Percentiles rank a stretch among this genome's conserved stretches.
Evolutionary conservation across 495 filamentous ascomycete species (phyloP).

Genomic region (Tuber microsphaerosporum): DNA sequence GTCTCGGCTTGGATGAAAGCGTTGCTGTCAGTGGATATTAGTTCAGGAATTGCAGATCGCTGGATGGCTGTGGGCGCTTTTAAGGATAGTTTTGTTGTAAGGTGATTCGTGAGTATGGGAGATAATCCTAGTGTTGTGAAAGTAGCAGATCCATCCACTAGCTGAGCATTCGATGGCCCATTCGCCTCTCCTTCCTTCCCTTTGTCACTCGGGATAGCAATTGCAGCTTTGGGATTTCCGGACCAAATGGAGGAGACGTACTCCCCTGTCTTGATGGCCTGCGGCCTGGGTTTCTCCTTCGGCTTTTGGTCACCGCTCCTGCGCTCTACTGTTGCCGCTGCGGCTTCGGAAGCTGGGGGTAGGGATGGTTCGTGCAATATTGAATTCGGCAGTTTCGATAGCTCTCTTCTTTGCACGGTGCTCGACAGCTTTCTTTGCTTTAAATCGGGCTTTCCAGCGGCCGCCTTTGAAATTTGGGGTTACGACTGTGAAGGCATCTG

Average conservation of each 20-base stretch:
- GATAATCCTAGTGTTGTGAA: conserved; percentile 80
- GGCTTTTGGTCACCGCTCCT: conserved; percentile 15
- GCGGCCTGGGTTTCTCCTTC: conserved; percentile 5
- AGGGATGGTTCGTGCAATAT: conserved; percentile 19
- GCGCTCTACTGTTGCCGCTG: conserved; percentile 29
- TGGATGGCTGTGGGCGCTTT: conserved; percentile 93
- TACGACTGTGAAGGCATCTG: too few relatives aligned
- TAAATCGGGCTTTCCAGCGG: conserved; percentile 78
- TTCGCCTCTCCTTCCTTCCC: conserved; percentile 49
- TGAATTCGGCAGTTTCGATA: conserved; percentile 25
- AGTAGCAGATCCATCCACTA: conserved; percentile 71
- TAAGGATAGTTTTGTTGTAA: conserved; percentile 77
- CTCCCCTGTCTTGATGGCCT: conserved; percentile 45
- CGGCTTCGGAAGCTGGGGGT: conserved; percentile 13
- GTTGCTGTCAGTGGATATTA: conserved; percentile 76
- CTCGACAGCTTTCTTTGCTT: conserved; percentile 65
- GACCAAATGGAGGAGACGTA: conserved; percentile 88
- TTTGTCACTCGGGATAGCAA: conserved; percentile 42
- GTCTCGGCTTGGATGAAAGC: conserved; percentile 96
- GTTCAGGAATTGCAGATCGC: conserved; percentile 71
- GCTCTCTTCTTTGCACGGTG: conserved; percentile 46
- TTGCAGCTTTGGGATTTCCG: conserved; percentile 62
- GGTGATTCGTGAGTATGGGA: conserved; percentile 65
- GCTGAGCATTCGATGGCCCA: conserved; percentile 80
- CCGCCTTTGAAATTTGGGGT: conserved; percentile 76